Conservation (phyloP, 106 monocot genomes). For the Allium cepa region DNA sequence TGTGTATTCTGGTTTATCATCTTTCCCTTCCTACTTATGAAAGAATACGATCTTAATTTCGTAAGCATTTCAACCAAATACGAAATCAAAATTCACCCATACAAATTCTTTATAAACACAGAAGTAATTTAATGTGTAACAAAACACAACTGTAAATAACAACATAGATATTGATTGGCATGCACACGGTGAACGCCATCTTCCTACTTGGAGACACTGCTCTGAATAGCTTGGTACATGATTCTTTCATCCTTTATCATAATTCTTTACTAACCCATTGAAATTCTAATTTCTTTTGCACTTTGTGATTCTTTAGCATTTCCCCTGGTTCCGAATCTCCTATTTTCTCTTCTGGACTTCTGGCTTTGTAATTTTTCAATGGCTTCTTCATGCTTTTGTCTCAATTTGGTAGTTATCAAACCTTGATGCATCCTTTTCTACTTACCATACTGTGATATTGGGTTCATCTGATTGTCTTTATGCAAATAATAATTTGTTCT, state of each 20-base stretch:
- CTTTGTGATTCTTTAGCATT: constrained; percentile 25
- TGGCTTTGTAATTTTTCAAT: too few relatives aligned
- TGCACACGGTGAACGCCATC: constrained; percentile 76
- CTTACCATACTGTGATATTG: too few relatives aligned
- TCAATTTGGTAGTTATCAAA: too few relatives aligned
- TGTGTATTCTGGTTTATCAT: too few relatives aligned
- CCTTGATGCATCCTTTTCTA: too few relatives aligned
- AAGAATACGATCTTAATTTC: constrained; percentile 81
- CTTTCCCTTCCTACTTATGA: constrained; percentile 78
- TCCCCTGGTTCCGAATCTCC: constrained; percentile 70
- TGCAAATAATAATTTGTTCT: too few relatives aligned
- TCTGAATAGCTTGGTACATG: constrained; percentile 62
- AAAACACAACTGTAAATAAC: background rate
- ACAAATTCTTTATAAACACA: too few relatives aligned
- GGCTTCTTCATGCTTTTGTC: too few relatives aligned
- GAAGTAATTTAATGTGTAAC: background rate
- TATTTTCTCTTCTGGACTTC: constrained; percentile 61
- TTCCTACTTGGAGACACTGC: constrained; percentile 59
- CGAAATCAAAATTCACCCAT: background rate
- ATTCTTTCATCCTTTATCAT: constrained; percentile 1
- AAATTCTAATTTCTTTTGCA: too few relatives aligned
- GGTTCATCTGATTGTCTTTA: too few relatives aligned
- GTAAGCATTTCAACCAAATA: constrained; percentile 40
- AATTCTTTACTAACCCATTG: too few relatives aligned
- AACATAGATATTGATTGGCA: constrained; percentile 52